Conservation (phyloP, 495 filamentous ascomycete genomes). For the Penicillium cosmopolitanum region DNA sequence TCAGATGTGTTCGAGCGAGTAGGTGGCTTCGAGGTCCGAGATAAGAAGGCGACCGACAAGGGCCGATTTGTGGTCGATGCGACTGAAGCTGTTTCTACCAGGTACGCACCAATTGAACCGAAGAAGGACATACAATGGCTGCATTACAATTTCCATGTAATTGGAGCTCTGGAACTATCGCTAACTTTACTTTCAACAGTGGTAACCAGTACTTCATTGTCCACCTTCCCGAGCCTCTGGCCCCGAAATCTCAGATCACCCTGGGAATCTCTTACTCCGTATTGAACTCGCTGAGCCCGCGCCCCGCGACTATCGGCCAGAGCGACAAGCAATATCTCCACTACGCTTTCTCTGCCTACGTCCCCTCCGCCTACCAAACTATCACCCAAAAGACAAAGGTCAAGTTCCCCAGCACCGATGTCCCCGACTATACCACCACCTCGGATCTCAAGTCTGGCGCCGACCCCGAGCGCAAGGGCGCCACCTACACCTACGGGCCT, state of each 20-base stretch:
- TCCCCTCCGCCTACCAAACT: conserved; percentile 78
- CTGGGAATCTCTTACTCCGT: conserved; percentile 83
- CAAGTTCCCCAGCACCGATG: conserved; percentile 76
- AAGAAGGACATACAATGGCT: conserved; percentile 25
- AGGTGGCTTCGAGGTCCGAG: conserved; percentile 86
- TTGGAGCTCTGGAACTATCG: conserved; percentile 1
- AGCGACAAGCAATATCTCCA: conserved; percentile 82
- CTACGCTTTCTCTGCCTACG: conserved; percentile 82
- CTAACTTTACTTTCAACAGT: conserved; percentile 44
- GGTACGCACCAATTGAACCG: conserved; percentile 29
- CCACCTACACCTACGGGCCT: conserved; percentile 89
- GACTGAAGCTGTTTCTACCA: conserved; percentile 42
- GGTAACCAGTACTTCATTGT: conserved; percentile 84
- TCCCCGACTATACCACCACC: conserved; percentile 83
- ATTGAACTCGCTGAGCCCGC: conserved; percentile 72
- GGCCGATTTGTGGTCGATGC: conserved; percentile 69
- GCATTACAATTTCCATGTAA: not conserved
- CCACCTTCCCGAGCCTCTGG: conserved; percentile 72
- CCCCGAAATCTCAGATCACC: conserved; percentile 75
- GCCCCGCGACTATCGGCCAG: conserved; percentile 80
- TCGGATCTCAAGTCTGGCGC: conserved; percentile 63
- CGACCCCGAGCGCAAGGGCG: conserved; percentile 82
- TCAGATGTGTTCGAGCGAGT: conserved; percentile 70
- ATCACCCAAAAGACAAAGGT: conserved; percentile 95
- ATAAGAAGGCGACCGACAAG: conserved; percentile 76